Evolutionary conservation across 2,329 filamentous ascomycete species (phyloP).

Genomic region (Aspergillus sp.): DNA sequence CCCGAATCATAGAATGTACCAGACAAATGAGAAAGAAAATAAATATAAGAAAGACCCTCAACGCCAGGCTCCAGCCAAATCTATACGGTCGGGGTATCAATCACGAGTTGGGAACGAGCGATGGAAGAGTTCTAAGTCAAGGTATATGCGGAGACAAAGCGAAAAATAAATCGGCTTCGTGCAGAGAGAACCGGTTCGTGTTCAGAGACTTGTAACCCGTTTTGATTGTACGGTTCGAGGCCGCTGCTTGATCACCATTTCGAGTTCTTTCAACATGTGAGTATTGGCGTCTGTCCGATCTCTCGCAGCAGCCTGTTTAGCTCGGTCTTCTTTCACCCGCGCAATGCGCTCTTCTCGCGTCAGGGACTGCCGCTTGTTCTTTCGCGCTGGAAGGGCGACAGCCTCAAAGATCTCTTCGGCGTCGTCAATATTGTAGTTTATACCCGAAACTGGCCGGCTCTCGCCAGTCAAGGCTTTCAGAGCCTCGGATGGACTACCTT

Average conservation of each 20-base stretch:
- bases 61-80: constrained; percentile 35
- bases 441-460: constrained; percentile 28
- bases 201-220: constrained; percentile 46
- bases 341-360: constrained; percentile 83
- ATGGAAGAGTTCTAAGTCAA: neutral
- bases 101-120: constrained; percentile 15
- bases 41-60: constrained; percentile 14
- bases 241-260: constrained; percentile 75
- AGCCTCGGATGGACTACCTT: constrained; percentile 65
- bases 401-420: constrained; percentile 90
- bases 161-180: neutral
- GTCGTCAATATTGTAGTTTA: constrained; percentile 31
- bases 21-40: constrained; percentile 13
- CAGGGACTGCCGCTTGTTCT: constrained; percentile 63
- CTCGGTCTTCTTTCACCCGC: constrained; percentile 85
- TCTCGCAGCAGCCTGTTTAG: constrained; percentile 67
- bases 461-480: constrained; percentile 78
- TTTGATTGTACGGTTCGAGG: constrained; percentile 41
- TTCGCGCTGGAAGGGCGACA: constrained; percentile 68
- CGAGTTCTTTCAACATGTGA: constrained; percentile 88
- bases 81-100: constrained; percentile 37
- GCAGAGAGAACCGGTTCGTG: neutral
- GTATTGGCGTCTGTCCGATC: constrained; percentile 79
- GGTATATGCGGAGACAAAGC: constrained; percentile 6
- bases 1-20: constrained; percentile 5